Evolutionary conservation across 768 basidiomycete species (phyloP), one percentile per base, ranked within the genome.

Genomic region (Lactifluus volemus): DNA sequence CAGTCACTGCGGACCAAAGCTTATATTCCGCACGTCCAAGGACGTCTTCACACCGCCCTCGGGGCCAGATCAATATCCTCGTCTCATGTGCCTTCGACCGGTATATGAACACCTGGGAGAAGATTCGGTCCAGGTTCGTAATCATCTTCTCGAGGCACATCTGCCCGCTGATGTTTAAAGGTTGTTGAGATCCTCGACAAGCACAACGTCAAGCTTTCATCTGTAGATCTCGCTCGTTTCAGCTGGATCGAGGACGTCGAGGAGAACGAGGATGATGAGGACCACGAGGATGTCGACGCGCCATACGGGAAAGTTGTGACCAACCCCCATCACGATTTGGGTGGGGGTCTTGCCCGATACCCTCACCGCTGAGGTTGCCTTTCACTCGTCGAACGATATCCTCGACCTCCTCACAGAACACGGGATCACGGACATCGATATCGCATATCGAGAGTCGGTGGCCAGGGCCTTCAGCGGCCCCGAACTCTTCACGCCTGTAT

Each of bases 371-470:
- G 59, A 59, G 30, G 63, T 42, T 42, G 69, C 70, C 2, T 58
- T 41, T 58, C 48, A 67, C 4, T 65, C 59, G 7, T 30, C 67
- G 49, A 39, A 52, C 3, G 60, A 64, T n/a, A 69, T 71, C 49
- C 65, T 58, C 49, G 32, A 47, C 11, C 58, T 65, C 56, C 65
- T 72, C 62, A 44, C 63, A 32, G 1, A 29, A 36, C 50, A 60
- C 60, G 55, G 36, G 25, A 55, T 67, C 50, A 2, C 39, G 17
- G 60, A 64, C 25, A 30, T 71, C 51, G 68, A 71, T 38, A 53
- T 71, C 15, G 70, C 68, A 5, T 71, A 50, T 21, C 69, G 70
- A 5, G 70, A 71, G 60, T 67, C 66, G 48, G 59, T 64, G 19
- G 41, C 30, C 58, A 41, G 53, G 54, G 1, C 8, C 44, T 54